phyloP scores from a whole-genome alignment of 176 grass and related monocot genomes.

The Zoysia pacifica region DNA sequence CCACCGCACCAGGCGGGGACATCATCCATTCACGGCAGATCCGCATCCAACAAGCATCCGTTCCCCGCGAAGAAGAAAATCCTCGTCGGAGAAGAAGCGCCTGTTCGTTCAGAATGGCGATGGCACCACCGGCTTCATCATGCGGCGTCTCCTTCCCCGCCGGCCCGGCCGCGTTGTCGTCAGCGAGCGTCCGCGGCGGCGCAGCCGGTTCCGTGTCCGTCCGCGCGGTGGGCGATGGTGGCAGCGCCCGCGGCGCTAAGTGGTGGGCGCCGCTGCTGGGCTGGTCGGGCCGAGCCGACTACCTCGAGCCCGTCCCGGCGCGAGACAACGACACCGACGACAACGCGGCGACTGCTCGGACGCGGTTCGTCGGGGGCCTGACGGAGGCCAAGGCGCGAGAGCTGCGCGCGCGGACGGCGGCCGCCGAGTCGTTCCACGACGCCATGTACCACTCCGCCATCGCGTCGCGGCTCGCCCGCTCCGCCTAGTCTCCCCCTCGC shows the following conservation, averaged over 20 bases:
- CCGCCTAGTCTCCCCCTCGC: not conserved
- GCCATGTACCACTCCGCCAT: slow-evolving; percentile 96
- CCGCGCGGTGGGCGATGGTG: not conserved
- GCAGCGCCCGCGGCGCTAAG: slow-evolving; percentile 9
- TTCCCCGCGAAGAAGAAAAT: not conserved
- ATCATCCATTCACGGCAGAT: too few species aligned
- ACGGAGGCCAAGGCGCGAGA: slow-evolving; percentile 84
- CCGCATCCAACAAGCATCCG: not conserved
- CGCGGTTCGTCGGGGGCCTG: slow-evolving; percentile 26
- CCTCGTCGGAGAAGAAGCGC: not conserved
- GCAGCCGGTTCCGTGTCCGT: not conserved
- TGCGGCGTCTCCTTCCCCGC: not conserved
- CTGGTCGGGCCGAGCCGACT: slow-evolving; percentile 65
- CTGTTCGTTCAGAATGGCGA: slow-evolving; percentile 1
- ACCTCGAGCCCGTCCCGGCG: slow-evolving; percentile 43
- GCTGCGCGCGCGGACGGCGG: slow-evolving; percentile 68
- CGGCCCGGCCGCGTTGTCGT: not conserved
- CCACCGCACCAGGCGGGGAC: not conserved
- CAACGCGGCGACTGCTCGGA: not conserved
- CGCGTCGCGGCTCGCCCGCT: slow-evolving; percentile 77
- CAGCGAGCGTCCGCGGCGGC: not conserved
- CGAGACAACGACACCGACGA: not conserved
- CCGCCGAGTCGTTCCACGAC: slow-evolving; percentile 71
- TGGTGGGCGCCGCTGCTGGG: slow-evolving; percentile 81
- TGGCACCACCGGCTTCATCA: not conserved